Conservation (phyloP, 148 eudicot genomes). For the Rhododendron williamsianum region DNA sequence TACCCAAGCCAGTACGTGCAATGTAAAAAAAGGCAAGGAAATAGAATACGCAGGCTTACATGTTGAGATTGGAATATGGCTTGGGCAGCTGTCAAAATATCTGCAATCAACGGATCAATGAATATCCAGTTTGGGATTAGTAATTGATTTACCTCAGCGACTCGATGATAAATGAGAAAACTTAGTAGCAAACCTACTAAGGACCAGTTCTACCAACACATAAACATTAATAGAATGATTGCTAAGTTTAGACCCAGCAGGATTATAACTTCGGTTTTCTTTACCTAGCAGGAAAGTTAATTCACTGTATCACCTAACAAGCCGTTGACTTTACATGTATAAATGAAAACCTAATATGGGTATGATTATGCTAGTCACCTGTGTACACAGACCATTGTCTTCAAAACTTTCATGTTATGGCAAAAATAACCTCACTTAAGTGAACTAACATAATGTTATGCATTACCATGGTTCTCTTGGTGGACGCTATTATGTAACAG, state of each 20-base stretch:
- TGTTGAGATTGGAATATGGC: slow-evolving; percentile 63
- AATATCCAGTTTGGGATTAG: slow-evolving; percentile 1
- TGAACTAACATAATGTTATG: not conserved
- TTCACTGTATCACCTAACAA: not conserved
- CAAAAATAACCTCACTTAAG: not conserved
- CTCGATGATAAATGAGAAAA: not conserved
- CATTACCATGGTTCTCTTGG: not conserved
- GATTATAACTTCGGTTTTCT: not conserved
- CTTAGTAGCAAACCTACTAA: not conserved
- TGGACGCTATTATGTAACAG: not conserved
- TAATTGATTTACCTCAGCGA: not conserved
- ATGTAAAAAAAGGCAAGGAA: not conserved
- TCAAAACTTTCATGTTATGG: not conserved
- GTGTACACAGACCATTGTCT: not conserved
- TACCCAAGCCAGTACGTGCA: not conserved
- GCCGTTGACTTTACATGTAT: not conserved
- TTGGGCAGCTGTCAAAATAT: slow-evolving; percentile 75
- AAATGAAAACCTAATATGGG: not conserved
- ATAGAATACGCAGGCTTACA: slow-evolving; percentile 43
- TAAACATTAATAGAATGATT: not conserved
- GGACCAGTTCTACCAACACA: not conserved
- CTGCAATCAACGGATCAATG: slow-evolving; percentile 39
- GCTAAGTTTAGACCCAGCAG: not conserved
- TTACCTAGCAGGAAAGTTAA: not conserved
- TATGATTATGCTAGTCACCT: not conserved